phyloP scores from a whole-genome alignment of 208 protist species.

The Jaenimonas drosophilae region DNA sequence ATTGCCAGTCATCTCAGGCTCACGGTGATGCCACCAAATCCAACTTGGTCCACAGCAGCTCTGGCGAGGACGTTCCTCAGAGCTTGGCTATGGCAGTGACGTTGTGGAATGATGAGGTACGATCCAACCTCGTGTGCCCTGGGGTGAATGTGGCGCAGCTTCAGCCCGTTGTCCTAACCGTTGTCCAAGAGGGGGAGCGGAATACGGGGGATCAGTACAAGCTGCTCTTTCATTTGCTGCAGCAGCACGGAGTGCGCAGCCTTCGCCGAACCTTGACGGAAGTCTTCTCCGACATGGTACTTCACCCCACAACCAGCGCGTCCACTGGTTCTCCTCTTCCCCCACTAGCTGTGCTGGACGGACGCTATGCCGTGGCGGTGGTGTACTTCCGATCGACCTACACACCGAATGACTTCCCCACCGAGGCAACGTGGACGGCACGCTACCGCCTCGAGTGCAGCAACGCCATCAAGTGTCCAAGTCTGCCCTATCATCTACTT shows the following conservation, averaged over 20 bases:
- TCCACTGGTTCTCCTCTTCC: constrained; percentile 3
- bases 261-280: constrained; percentile 81
- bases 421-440: constrained; percentile 59
- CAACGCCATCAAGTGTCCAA: constrained; percentile 93
- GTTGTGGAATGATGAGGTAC: constrained; percentile 17
- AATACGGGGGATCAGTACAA: constrained; percentile 93
- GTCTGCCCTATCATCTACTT: constrained; percentile 90
- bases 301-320: background rate
- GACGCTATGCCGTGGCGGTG: constrained; percentile 56
- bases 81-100: constrained; percentile 27
- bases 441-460: constrained; percentile 67
- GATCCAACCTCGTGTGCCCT: background rate
- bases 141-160: too few relatives aligned
- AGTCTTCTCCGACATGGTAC: constrained; percentile 29
- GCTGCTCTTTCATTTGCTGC: constrained; percentile 67
- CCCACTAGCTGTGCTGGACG: constrained; percentile 61
- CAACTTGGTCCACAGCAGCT: constrained; percentile 27
- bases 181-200: constrained; percentile 88
- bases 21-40: too few relatives aligned
- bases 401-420: constrained; percentile 84
- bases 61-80: constrained; percentile 22
- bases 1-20: constrained; percentile 8
- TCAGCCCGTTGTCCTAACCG: constrained; percentile 74
- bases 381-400: constrained; percentile 93
- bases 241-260: constrained; percentile 60